Base-by-base conservation (phyloP, 2,329 filamentous ascomycete genomes). In the Cladosporium colombiae region DNA sequence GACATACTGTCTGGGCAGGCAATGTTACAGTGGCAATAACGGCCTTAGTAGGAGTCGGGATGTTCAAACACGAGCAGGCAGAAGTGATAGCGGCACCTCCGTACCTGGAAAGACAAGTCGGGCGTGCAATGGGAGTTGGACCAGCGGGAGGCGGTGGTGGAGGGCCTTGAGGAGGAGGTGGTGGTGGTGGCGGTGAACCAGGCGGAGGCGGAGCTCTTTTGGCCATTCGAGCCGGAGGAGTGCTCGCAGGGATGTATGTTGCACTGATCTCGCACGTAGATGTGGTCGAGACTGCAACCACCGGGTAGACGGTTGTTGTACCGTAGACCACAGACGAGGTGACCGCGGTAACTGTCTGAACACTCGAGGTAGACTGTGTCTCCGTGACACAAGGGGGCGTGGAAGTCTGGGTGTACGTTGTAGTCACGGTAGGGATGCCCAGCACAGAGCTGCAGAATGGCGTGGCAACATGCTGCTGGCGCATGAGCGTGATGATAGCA, bases 1-100 rank as follows among this genome's bases (percentile, higher is more conserved):
- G 2, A 52, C 44, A 33, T 64, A 55, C 61, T 6, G 61, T 64
- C 33, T 44, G 44, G 8, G 50, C 61, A 40, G 61, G 46, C 21
- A 57, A 44, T 2, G 61, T 64, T 4, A 33, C 37, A 14, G 61
- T 64, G 29, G 31, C n/a, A 25, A 55, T 40, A 3, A 33, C 33
- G 14, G 35, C 49, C 21, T 56, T 57, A 3, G 60, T 64, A 1
- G 64, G 64, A 13, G 66, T 68, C 3, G 66, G 66, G 6, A 68
- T 65, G 16, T 59, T 46, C 55, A 68, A 56, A 37, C 66, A 68
- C 18, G 56, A 61, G 29, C 66, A 68, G 5, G 61, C 61, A 18
- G 61, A 64, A 23, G 49, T 56, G 49, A 64, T 37, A 31, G 46
- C 52, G n/a, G 61, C 29, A 16, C 52, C 49, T 14, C 35, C 52